Evolutionary conservation across 1,139 yeast species (phyloP).

Genomic region (Nakaseomyces uthaithaninus): DNA sequence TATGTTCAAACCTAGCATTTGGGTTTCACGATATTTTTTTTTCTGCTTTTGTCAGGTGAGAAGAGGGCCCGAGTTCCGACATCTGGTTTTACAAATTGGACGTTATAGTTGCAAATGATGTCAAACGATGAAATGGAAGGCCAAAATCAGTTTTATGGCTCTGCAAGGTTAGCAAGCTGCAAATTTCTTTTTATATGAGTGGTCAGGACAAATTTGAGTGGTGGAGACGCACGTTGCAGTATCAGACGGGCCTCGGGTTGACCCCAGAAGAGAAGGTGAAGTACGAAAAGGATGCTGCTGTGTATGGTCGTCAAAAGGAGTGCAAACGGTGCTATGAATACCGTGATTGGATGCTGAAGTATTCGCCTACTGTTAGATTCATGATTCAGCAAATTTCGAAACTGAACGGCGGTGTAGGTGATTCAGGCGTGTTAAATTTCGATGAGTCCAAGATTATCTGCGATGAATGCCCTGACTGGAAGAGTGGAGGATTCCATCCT

Average conservation of each 20-base stretch:
- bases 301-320: conserved; percentile 42
- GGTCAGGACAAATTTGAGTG: conserved; percentile 52
- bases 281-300: conserved; percentile 48
- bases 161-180: no score
- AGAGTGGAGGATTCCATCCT: conserved; percentile 93
- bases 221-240: conserved; percentile 72
- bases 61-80: no score
- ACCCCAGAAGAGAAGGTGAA: conserved; percentile 45
- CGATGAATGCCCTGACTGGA: conserved; percentile 75
- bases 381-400: conserved; percentile 79
- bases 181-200: no score
- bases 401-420: conserved; percentile 28
- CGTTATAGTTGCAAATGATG: no score
- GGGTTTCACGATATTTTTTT: no score
- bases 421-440: conserved; percentile 16
- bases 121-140: no score
- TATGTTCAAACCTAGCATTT: no score
- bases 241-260: conserved; percentile 65
- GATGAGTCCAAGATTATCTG: conserved; percentile 51
- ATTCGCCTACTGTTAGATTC: conserved; percentile 80
- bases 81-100: no score
- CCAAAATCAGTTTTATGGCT: no score
- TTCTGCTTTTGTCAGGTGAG: no score
- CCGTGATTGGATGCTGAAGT: conserved; percentile 69
- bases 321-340: conserved; percentile 65